A percentile compares a stretch with the other conserved stretches of the same genome.
Conservation (phyloP, 2,329 filamentous ascomycete genomes). For the Colletotrichum truncatum region DNA sequence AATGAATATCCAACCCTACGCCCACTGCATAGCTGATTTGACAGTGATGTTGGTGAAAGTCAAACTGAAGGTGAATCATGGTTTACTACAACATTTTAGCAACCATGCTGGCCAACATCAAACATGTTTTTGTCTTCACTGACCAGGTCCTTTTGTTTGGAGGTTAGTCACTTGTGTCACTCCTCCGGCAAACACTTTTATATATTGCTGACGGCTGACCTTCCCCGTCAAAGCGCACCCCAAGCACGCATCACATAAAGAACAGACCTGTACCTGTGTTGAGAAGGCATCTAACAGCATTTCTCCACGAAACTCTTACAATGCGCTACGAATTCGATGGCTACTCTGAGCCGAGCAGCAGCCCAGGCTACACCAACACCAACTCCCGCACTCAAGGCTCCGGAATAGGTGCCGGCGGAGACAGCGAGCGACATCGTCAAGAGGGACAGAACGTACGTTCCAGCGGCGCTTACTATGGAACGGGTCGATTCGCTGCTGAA, state of each 20-base stretch:
- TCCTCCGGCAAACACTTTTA: background rate
- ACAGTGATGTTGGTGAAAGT: background rate
- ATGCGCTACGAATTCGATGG: constrained; percentile 24
- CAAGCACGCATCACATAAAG: background rate
- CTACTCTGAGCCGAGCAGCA: constrained; percentile 16
- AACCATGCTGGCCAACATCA: background rate
- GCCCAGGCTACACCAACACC: background rate
- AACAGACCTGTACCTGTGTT: background rate
- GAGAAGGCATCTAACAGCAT: background rate
- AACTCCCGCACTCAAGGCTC: background rate
- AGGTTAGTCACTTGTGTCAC: background rate
- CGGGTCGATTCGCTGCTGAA: background rate
- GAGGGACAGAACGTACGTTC: background rate
- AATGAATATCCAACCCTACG: background rate
- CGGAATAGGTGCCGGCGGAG: background rate
- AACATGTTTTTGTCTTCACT: background rate
- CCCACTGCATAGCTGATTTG: no score
- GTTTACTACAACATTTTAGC: rapidly evolving
- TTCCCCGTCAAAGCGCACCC: no score
- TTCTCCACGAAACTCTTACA: background rate
- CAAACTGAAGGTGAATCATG: background rate
- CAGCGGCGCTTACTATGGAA: background rate
- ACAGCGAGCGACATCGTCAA: background rate
- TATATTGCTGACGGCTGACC: no score
- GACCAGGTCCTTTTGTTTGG: no score